A percentile compares a stretch with the other conserved stretches of the same genome.
phyloP scores from a whole-genome alignment of 176 grass and related monocot genomes.

The Tillandsia leiboldiana region DNA sequence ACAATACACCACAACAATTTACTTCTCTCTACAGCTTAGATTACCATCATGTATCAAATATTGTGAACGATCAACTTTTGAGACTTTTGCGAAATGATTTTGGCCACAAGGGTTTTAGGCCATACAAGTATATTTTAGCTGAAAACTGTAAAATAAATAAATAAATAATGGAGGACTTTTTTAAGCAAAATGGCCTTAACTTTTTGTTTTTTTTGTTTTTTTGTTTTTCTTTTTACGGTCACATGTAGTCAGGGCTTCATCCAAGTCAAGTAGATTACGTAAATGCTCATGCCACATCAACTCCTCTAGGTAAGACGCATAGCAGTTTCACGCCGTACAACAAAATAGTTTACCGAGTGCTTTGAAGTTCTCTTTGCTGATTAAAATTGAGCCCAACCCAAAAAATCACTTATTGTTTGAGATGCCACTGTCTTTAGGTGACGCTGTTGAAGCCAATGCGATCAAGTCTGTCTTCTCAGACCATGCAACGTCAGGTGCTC shows the following conservation, averaged over 20 bases:
- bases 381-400: background rate
- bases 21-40: too few species aligned
- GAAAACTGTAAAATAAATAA: too few species aligned
- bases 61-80: too few species aligned
- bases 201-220: too few species aligned
- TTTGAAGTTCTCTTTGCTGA: background rate
- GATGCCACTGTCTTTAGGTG: slow-evolving; percentile 35
- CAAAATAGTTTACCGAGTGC: background rate
- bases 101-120: too few species aligned
- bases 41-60: too few species aligned
- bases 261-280: slow-evolving; percentile 76
- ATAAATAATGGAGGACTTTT: too few species aligned
- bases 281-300: slow-evolving; percentile 93
- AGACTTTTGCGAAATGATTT: too few species aligned
- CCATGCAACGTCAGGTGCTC: slow-evolving; percentile 55
- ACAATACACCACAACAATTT: too few species aligned
- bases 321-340: background rate
- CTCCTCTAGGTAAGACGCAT: slow-evolving; percentile 56
- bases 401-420: background rate
- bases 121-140: too few species aligned
- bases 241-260: slow-evolving; percentile 60
- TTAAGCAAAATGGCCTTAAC: too few species aligned
- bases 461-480: slow-evolving; percentile 62
- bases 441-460: slow-evolving; percentile 64
- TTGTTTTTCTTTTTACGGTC: slow-evolving; percentile 8